Evolutionary conservation across 1,284 basidiomycete species (phyloP).

Genomic region (Megacollybia platyphylla): DNA sequence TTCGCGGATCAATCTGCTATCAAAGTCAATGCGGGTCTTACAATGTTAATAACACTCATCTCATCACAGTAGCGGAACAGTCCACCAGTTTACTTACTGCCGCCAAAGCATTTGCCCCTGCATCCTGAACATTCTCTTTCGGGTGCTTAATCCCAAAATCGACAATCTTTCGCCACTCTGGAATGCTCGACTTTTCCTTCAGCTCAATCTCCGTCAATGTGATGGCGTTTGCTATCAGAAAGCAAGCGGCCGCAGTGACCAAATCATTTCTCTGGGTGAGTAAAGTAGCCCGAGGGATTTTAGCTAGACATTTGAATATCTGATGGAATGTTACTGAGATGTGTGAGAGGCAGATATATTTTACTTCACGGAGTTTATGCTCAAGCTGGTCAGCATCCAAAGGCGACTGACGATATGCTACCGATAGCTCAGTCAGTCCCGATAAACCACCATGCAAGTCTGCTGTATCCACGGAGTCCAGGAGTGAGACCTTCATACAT

Average conservation of each 20-base stretch:
- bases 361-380: constrained; percentile 17
- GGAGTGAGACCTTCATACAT: constrained; percentile 15
- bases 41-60: constrained; percentile 38
- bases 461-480: constrained; percentile 54
- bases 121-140: constrained; percentile 57
- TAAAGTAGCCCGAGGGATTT: constrained; percentile 45
- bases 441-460: constrained; percentile 80
- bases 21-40: constrained; percentile 5
- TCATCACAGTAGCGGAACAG: constrained; percentile 47
- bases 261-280: constrained; percentile 63
- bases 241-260: constrained; percentile 64
- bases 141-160: constrained; percentile 65
- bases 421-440: constrained; percentile 61
- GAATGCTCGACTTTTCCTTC: constrained; percentile 23
- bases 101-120: constrained; percentile 54
- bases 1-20: constrained; percentile 52
- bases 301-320: constrained; percentile 46
- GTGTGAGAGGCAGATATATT: constrained; percentile 5
- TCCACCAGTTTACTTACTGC: constrained; percentile 56
- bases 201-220: constrained; percentile 40
- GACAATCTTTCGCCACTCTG: constrained; percentile 58
- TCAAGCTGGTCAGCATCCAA: constrained; percentile 14
- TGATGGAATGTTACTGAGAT: constrained; percentile 13
- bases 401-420: constrained; percentile 26
- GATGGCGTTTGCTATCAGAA: constrained; percentile 56